Evolutionary conservation across 2,329 filamentous ascomycete species (phyloP), one percentile per base, ranked within the genome.

Genomic region (Colletotrichum musae): DNA sequence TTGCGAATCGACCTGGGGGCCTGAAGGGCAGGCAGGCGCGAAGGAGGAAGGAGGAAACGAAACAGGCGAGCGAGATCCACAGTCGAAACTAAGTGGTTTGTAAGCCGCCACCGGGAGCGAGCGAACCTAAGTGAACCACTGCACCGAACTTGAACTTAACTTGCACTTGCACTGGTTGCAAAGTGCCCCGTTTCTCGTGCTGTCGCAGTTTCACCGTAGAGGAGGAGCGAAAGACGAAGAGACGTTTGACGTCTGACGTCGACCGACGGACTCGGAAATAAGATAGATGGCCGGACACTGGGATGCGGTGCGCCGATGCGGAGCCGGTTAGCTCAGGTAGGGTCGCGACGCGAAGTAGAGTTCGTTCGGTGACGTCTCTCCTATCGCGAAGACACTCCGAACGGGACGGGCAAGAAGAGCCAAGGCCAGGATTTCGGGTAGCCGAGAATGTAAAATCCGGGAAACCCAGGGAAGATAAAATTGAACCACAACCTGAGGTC

Each of bases 341-440:
- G 10, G 28, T 32, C 28, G 43, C 41, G 54, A 48, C 36, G 50
- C 36, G 66, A 52, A 48, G 48, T 50, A 68, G 50, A 48, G 24
- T 65, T 68, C 54, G 67, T 52, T 61, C 47, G 36, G 67, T 70
- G 48, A 68, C 66, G 66, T 69, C 52, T 41, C 50, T 13, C 18
- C 41, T n/a, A 7, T 51, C 24, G 59, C 12, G n/a, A 62, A 5
- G 59, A 47, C 7, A 16, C 13, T 36, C 39, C 39, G 59, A 62
- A 54, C 36, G 43, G 57, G 45, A 51, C 18, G 18, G 18, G 18
- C 18, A 43, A 21, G 32, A 43, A 16, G 39, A 36, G 59, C 51
- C 24, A 54, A 62, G 50, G 13, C 59, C 59, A 54, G 41, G 7
- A 61, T 36, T 43, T 54, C 48, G 12, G 50, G 43, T 39, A 45